These are phyloP conservation scores for Pontederia crassipes DNA, from an alignment of 176 grass and related monocot species.

Conservation along the genomic window DNA sequence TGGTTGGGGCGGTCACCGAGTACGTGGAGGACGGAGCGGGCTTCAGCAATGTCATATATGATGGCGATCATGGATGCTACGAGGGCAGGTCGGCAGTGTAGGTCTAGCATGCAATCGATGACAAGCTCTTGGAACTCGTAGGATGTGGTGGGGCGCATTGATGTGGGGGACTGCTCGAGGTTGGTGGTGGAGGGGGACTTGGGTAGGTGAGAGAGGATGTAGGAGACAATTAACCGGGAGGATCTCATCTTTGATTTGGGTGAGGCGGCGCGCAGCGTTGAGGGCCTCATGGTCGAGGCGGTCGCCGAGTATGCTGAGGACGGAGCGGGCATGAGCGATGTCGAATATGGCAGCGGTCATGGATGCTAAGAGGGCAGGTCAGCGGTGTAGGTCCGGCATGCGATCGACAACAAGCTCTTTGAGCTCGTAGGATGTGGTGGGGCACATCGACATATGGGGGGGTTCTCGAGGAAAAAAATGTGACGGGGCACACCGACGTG, in stretches of 20 bases:
- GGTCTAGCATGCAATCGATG: constrained; percentile 47
- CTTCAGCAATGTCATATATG: constrained; percentile 44
- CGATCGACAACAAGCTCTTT: constrained; percentile 48
- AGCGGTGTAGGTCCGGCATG: constrained; percentile 60
- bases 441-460: not conserved
- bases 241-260: constrained; percentile 20
- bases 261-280: constrained; percentile 34
- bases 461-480: constrained; percentile 53
- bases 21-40: constrained; percentile 42
- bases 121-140: constrained; percentile 38
- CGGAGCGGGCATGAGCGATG: constrained; percentile 46
- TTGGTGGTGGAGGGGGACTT: not conserved
- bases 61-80: constrained; percentile 55
- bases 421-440: not conserved
- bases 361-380: constrained; percentile 39
- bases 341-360: constrained; percentile 56
- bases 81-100: constrained; percentile 40
- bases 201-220: constrained; percentile 22
- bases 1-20: constrained; percentile 55
- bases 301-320: constrained; percentile 39
- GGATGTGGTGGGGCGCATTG: not conserved
- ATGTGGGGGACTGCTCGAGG: constrained; percentile 33
- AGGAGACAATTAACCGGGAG: constrained; percentile 74
- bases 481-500: too few species aligned
- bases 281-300: constrained; percentile 63